Base-by-base conservation (phyloP, 2,329 filamentous ascomycete species). In the Knufia petricola region DNA sequence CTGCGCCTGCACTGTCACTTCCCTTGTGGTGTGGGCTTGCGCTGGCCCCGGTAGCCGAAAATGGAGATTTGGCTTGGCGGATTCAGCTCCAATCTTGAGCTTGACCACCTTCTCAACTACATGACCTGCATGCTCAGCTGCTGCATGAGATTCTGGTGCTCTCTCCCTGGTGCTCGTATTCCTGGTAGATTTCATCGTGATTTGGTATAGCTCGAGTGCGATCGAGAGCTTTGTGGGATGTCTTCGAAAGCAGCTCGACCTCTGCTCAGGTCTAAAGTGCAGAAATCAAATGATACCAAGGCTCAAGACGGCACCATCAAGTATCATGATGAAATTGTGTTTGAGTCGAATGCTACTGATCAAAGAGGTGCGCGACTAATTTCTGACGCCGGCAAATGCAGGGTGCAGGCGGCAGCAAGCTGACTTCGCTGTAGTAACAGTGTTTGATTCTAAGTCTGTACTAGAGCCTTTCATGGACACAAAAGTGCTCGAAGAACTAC, bases 381-480 rank as follows among this genome's bases (percentile, higher is more conserved):
- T n/a, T 13, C 12, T 19, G 24, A 20, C 3, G 15, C 26, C 26
- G n/a, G 24, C 3, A 9, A 4, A n/a, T 31, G 26, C 41, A 7
- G 17, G 12, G 8, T 26, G 13, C 23, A 42, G 19, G 8, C 9
- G 9, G 6, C 17, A 38, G 31, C 3, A 4, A 24, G 28, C 44
- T 46, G 24, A 46, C 32, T n/a, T 39, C 15, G 2, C 34, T 36
- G n/a, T 21, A 60, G 58, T 60, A 19, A 58, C 60, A n/a, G 61
- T 66, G 38, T 59, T 64, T 44, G 57, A 67, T 40, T 64, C 66
- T 13, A 62, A 61, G 20, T 49, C 50, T 6, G 50, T 60, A 17
- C 58, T 64, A 28, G 65, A 68, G 52, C 67, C 64, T 19, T 69
- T 69, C 46, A 57, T 69, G 7, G 64, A 69, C 50, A 63, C 65